A percentile compares a stretch with the other conserved stretches of the same genome.
phyloP scores from a whole-genome alignment of 441 rosid genomes.

The Populus hybrid region DNA sequence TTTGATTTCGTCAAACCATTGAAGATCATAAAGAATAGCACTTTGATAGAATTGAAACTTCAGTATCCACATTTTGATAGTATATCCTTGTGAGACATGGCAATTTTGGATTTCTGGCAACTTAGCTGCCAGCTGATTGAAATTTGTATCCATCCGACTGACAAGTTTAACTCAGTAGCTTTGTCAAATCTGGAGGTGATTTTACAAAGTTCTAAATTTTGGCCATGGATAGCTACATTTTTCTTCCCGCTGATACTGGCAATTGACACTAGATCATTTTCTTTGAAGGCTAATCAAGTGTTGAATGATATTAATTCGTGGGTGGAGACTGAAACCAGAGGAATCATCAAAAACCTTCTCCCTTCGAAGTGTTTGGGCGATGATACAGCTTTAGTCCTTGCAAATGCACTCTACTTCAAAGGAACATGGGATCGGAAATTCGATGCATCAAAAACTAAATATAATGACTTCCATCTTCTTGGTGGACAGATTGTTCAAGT shows the following conservation, averaged over 20 bases:
- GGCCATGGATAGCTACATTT: neutral
- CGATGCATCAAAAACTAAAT: constrained; percentile 13
- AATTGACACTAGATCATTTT: neutral
- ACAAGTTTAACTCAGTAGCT: neutral
- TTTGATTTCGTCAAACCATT: neutral
- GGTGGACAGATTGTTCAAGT: constrained; percentile 20
- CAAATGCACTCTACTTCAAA: constrained; percentile 39
- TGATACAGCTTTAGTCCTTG: constrained; percentile 23
- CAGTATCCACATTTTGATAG: neutral
- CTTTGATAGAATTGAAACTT: neutral
- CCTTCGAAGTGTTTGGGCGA: constrained; percentile 6
- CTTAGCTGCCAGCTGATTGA: neutral
- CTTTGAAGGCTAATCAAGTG: constrained; percentile 22
- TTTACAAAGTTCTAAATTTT: neutral
- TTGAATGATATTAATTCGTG: constrained; percentile 25
- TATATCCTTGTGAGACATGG: neutral
- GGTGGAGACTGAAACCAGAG: constrained; percentile 26
- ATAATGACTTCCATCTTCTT: constrained; percentile 23
- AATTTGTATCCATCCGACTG: neutral
- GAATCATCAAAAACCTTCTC: constrained; percentile 23
- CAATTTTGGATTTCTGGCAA: neutral
- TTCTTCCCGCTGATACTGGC: neutral
- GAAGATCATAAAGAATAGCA: neutral
- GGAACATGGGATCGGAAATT: constrained; percentile 26
- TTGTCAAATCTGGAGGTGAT: neutral